phyloP scores from a whole-genome alignment of 306 rosid genomes.

The Pterocarpus santalinus region DNA sequence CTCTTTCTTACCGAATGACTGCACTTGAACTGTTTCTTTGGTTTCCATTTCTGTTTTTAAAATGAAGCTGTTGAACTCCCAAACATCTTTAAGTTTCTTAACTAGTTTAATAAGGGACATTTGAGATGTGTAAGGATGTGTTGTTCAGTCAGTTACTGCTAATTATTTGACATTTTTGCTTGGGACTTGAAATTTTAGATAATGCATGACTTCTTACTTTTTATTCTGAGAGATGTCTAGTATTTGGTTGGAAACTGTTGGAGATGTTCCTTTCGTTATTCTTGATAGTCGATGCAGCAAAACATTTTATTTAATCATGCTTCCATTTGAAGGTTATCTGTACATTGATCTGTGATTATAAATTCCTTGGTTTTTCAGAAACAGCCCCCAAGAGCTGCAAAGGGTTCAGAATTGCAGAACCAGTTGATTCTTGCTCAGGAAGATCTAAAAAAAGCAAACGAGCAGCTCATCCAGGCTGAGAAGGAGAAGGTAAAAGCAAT shows the following conservation, averaged over 20 bases:
- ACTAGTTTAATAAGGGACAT: conserved; percentile 11
- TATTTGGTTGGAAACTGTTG: conserved; percentile 34
- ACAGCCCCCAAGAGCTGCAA: conserved; percentile 61
- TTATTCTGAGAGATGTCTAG: conserved; percentile 12
- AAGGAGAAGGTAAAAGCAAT: conserved; percentile 76
- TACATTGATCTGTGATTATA: conserved; percentile 1
- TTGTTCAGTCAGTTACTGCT: background rate
- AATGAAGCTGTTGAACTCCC: conserved; percentile 27
- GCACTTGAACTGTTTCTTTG: conserved; percentile 26
- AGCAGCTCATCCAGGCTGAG: conserved; percentile 73
- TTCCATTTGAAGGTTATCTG: conserved; percentile 15
- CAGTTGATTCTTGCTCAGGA: conserved; percentile 76
- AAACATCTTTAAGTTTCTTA: conserved; percentile 18
- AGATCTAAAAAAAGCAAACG: conserved; percentile 91
- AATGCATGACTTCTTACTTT: conserved; percentile 21
- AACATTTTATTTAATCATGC: conserved; percentile 19
- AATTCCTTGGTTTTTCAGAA: conserved; percentile 60
- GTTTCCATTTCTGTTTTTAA: conserved; percentile 19
- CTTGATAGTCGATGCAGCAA: conserved; percentile 22
- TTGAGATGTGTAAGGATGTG: conserved; percentile 4
- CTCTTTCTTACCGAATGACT: conserved; percentile 18
- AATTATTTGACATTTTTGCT: conserved; percentile 8
- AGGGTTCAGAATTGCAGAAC: conserved; percentile 76
- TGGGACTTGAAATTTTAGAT: background rate
- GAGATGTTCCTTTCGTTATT: conserved; percentile 30